A percentile compares a stretch with the other conserved stretches of the same genome.
Conservation (phyloP, 2,329 filamentous ascomycete species). For the Calonectria fujianensis region DNA sequence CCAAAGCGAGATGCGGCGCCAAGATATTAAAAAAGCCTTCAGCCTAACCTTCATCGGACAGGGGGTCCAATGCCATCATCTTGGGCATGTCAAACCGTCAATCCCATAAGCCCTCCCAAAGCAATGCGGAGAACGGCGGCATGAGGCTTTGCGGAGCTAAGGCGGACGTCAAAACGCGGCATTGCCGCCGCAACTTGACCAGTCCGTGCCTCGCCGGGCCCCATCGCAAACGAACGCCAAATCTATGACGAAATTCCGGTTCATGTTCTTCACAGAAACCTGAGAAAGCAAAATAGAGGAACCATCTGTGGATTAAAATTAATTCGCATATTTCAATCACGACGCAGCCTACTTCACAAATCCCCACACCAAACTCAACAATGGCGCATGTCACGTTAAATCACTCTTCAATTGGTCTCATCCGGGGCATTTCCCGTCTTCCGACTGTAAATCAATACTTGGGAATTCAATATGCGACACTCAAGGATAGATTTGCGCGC, state of each 20-base stretch:
- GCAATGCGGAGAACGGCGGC: background rate
- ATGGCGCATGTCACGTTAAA: background rate
- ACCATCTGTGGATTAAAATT: background rate
- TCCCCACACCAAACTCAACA: background rate
- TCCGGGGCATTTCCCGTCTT: background rate
- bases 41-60: background rate
- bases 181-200: background rate
- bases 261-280: background rate
- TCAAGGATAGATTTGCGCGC: background rate
- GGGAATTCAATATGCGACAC: slow-evolving; percentile 6
- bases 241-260: background rate
- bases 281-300: background rate
- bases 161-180: background rate
- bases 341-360: background rate
- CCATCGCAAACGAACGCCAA: background rate
- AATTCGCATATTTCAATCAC: background rate
- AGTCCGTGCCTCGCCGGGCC: too few relatives aligned
- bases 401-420: background rate
- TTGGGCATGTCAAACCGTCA: background rate
- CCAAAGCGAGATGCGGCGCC: background rate
- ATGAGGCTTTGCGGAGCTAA: background rate
- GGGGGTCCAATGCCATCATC: background rate
- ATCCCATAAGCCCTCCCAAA: background rate
- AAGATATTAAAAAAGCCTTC: background rate
- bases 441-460: background rate